Evolutionary conservation across 257 asterid species (phyloP).

Genomic region (Thymus quinquecostatus): DNA sequence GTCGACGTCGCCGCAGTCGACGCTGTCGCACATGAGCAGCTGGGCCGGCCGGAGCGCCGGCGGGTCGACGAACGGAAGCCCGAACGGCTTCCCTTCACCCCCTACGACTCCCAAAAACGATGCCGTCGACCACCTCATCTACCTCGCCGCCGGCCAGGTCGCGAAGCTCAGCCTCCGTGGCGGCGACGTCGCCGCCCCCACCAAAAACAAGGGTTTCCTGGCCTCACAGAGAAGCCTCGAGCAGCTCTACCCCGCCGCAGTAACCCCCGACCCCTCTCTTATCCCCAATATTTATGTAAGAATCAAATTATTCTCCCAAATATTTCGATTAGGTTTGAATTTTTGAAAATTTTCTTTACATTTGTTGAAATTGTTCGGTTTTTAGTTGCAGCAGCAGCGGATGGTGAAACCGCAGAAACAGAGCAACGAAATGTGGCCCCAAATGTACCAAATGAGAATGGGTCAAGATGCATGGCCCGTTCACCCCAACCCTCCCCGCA

Average conservation of each 20-base stretch:
- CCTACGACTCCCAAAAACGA: conserved; percentile 46
- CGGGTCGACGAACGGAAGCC: conserved; percentile 51
- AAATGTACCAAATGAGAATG: conserved; percentile 28
- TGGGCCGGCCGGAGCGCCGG: conserved; percentile 50
- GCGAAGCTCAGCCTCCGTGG: conserved; percentile 49
- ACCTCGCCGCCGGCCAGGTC: conserved; percentile 59
- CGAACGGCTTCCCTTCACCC: conserved; percentile 51
- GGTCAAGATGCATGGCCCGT: conserved; percentile 44
- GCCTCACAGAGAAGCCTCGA: conserved; percentile 33
- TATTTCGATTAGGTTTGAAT: neutral
- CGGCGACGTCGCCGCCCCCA: conserved; percentile 30
- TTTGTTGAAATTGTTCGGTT: neutral
- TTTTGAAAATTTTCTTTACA: neutral
- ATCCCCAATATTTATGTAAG: conserved; percentile 42
- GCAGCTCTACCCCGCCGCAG: conserved; percentile 24
- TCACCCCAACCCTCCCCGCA: conserved; percentile 35
- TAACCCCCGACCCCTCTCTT: conserved; percentile 21
- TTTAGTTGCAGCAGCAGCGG: conserved; percentile 37
- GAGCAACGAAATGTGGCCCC: conserved; percentile 43
- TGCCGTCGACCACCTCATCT: conserved; percentile 54
- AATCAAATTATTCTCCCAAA: neutral
- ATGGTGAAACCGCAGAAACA: conserved; percentile 41
- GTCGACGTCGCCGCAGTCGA: conserved; percentile 74
- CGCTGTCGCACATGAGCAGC: conserved; percentile 41
- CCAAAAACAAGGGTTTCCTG: conserved; percentile 6